Percentiles rank a stretch among this genome's conserved stretches.
These are phyloP conservation scores for Colletotrichum costaricense DNA, from an alignment of 2,329 filamentous ascomycete species.

Conservation along the genomic window DNA sequence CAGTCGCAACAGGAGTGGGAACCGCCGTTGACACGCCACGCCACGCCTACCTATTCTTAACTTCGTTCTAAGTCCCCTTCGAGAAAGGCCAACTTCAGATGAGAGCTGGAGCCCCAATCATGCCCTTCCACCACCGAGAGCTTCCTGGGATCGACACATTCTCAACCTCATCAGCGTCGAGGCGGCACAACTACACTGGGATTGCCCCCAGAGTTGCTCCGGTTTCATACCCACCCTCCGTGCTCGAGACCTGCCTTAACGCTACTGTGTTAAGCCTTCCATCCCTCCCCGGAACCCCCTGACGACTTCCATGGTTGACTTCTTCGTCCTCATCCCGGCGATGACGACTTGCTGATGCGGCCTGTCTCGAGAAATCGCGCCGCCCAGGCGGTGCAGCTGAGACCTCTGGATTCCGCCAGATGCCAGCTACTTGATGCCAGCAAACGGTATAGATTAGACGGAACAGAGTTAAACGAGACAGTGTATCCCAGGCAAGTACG, in stretches of 20 bases:
- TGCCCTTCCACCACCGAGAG: background rate
- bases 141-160: conserved; percentile 10
- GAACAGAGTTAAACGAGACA: background rate
- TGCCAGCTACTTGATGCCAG: background rate
- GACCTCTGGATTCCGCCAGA: background rate
- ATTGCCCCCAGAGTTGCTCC: conserved; percentile 12
- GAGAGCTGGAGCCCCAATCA: conserved; percentile 19
- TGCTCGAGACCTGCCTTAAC: conserved; percentile 24
- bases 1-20: background rate
- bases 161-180: background rate
- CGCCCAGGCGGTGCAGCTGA: background rate
- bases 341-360: conserved; percentile 29
- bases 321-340: background rate
- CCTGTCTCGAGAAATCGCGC: background rate
- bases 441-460: background rate
- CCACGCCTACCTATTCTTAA: conserved; percentile 4
- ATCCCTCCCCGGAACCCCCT: conserved; percentile 16
- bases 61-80: conserved; percentile 1
- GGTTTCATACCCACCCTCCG: conserved; percentile 26
- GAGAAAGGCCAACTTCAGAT: conserved; percentile 23
- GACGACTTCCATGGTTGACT: background rate
- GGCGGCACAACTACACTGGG: conserved; percentile 2
- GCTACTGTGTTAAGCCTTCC: conserved; percentile 15
- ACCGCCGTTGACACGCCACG: conserved; percentile 13
- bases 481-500: background rate